Base-by-base conservation (phyloP, 2,329 filamentous ascomycete genomes). In the Waltergamsia citrina region DNA sequence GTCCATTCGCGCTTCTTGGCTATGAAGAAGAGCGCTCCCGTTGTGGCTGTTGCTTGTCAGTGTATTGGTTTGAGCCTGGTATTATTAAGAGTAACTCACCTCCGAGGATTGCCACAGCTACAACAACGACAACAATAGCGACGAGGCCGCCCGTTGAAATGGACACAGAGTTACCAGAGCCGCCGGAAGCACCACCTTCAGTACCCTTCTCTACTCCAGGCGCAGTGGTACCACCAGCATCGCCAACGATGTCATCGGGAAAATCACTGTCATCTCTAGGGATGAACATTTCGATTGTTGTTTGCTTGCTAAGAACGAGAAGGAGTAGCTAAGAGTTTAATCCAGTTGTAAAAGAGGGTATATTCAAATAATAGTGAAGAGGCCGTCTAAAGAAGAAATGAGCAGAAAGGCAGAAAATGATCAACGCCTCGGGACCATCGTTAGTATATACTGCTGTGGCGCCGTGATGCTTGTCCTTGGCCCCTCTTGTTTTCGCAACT, bases 1-100 rank as follows among this genome's bases (percentile, higher is more conserved):
- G 78, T 82, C 85, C 85, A 92, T 56, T 88, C 83, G 30, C 79
- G 75, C 62, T 85, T 87, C 67, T 92, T 92, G 36, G 85, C 82
- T 24, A 90, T 54, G 54, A 80, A 85, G 62, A 83, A 93, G 19
- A 92, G 72, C 3, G 75, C 60, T 3, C 77, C 73, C 22, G 71
- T 79, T 16, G 66, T 67, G 41, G 79, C 81, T 82, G 43, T 26
- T 33, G 38, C 50, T 34, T 30, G 29, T 30, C 29, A 21, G 29
- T 19, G 11, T 7, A 15, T 32, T 7, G 23, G 22, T 25, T 26
- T 24, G 22, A 28, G 15, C 5, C 14, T 4, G 15, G 30, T 3
- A 32, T 27, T n/a, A 21, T 7, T 14, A 14, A 11, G 21, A 15
- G n/a, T 16, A 15, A 53, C 74, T 52, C 65, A 88, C 84, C 73